phyloP scores from a whole-genome alignment of 1,284 basidiomycete species.

The Cryptococcus maquisensis region DNA sequence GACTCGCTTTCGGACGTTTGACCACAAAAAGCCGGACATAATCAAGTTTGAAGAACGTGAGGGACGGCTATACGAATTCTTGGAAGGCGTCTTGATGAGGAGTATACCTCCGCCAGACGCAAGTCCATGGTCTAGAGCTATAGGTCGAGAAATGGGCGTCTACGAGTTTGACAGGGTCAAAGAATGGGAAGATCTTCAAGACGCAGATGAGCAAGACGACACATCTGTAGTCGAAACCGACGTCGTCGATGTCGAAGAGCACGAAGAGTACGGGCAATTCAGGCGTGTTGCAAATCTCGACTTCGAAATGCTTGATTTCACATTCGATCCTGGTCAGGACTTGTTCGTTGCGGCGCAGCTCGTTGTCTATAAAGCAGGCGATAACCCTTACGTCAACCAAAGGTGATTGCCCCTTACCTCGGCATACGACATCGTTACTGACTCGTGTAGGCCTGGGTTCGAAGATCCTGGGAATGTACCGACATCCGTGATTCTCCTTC shows the following conservation, averaged over 20 bases:
- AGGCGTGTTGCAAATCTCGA: conserved; percentile 24
- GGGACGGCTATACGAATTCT: conserved; percentile 46
- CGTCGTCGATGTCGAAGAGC: conserved; percentile 9
- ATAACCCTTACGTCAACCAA: neutral
- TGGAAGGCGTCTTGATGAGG: conserved; percentile 43
- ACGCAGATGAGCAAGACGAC: conserved; percentile 5
- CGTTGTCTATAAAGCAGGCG: no score
- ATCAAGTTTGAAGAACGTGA: conserved; percentile 36
- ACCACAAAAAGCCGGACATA: conserved; percentile 16
- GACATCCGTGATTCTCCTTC: conserved; percentile 15
- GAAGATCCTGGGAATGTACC: neutral
- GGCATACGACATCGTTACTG: no score
- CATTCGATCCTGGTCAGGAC: conserved; percentile 47
- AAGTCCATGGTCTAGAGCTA: conserved; percentile 8
- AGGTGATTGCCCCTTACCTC: no score
- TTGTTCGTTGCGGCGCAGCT: conserved; percentile 32
- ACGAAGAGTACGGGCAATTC: conserved; percentile 17
- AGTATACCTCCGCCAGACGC: conserved; percentile 13
- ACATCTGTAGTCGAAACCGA: conserved; percentile 7
- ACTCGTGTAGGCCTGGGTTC: no score
- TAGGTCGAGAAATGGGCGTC: conserved; percentile 25
- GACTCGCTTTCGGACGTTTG: conserved; percentile 37
- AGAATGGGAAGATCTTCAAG: conserved; percentile 34
- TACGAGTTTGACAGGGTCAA: conserved; percentile 19
- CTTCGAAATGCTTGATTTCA: conserved; percentile 43